phyloP scores from a whole-genome alignment of 78 protist genomes.

The Dictyostelium capitatum region DNA sequence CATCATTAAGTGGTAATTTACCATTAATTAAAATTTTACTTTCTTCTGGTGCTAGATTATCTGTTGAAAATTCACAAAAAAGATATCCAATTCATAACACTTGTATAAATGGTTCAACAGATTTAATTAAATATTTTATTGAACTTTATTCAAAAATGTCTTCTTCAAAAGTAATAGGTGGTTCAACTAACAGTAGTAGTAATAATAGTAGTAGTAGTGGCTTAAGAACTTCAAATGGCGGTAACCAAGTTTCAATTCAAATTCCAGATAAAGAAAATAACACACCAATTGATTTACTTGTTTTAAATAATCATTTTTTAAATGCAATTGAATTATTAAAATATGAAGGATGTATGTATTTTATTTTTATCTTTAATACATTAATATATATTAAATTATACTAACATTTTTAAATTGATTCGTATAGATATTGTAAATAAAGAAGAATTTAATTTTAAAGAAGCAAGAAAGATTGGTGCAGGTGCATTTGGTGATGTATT shows the following conservation, averaged over 20 bases:
- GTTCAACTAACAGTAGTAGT: background rate
- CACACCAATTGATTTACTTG: conserved; percentile 71
- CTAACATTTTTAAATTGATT: too few species aligned
- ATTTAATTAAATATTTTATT: conserved; percentile 36
- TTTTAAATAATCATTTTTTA: conserved; percentile 52
- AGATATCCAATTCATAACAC: conserved; percentile 54
- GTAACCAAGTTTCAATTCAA: conserved; percentile 3
- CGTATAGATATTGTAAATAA: background rate
- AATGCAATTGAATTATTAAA: conserved; percentile 44
- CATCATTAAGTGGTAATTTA: conserved; percentile 65
- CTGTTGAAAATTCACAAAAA: conserved; percentile 31
- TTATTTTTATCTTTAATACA: too few species aligned
- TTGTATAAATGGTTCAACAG: conserved; percentile 40
- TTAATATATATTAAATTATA: background rate
- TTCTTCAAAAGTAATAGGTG: too few species aligned
- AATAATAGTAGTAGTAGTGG: background rate
- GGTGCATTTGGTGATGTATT: conserved; percentile 84
- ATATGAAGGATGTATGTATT: conserved; percentile 74
- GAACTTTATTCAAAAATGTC: conserved; percentile 28
- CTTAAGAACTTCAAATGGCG: background rate
- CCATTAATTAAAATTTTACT: conserved; percentile 10
- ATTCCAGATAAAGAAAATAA: conserved; percentile 60
- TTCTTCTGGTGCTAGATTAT: conserved; percentile 56
- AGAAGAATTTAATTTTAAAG: conserved; percentile 40
- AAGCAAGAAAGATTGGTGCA: conserved; percentile 62